Percentiles rank a stretch among this genome's conserved stretches.
Conservation (phyloP, 768 basidiomycete species). For the Sistotremastrum niveocremeum region DNA sequence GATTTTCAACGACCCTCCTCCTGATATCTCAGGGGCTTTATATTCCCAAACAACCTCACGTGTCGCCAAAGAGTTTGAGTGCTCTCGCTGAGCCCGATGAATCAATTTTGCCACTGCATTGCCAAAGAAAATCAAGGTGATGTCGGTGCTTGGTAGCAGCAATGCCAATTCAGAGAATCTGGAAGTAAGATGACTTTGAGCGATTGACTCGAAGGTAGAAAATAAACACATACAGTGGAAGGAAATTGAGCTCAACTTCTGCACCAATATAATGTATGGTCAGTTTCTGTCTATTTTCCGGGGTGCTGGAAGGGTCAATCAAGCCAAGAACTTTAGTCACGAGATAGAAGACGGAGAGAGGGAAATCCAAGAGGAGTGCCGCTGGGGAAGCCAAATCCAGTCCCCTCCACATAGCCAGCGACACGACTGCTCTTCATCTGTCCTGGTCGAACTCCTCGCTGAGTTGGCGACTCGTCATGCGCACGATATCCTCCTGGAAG, state of each 20-base stretch:
- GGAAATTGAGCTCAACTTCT: constrained; percentile 25
- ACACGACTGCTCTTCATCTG: constrained; percentile 10
- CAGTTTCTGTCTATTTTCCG: constrained; percentile 15
- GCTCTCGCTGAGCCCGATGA: constrained; percentile 16
- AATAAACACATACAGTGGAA: constrained; percentile 25
- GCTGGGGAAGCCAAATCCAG: constrained; percentile 30
- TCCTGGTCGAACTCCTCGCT: neutral
- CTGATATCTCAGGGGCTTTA: constrained; percentile 22
- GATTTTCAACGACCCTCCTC: constrained; percentile 25
- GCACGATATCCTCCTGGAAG: constrained; percentile 20
- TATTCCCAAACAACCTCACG: constrained; percentile 21
- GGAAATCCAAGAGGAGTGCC: constrained; percentile 30
- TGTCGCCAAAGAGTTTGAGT: constrained; percentile 13
- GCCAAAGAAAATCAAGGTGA: constrained; percentile 30
- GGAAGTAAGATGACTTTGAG: neutral
- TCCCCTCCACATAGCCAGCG: constrained; percentile 28
- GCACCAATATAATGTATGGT: constrained; percentile 25
- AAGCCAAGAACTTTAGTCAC: constrained; percentile 22
- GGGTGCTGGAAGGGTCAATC: constrained; percentile 11
- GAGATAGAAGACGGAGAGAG: constrained; percentile 27
- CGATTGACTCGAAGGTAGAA: too few species aligned
- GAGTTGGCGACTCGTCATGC: constrained; percentile 12
- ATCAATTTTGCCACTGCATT: constrained; percentile 17
- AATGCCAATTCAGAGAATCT: constrained; percentile 35
- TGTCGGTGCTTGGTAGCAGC: constrained; percentile 29